Conservation (phyloP, 1,139 yeast genomes). For the Zygoascus sp. region DNA sequence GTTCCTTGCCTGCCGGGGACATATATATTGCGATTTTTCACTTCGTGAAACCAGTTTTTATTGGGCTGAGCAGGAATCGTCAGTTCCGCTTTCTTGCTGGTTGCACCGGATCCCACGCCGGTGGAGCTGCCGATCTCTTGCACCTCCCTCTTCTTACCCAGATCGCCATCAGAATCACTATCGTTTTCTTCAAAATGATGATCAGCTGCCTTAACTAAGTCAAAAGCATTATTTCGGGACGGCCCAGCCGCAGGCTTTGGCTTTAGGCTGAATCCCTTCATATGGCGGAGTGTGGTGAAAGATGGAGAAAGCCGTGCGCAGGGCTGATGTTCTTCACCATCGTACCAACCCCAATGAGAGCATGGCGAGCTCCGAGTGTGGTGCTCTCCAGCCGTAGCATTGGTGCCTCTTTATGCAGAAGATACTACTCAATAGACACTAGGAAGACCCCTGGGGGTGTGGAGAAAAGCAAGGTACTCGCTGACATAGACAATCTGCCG, state of each 20-base stretch:
- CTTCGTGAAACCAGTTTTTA: constrained; percentile 5
- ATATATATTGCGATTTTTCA: neutral
- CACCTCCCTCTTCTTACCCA: neutral
- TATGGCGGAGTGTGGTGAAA: neutral
- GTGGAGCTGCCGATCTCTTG: constrained; percentile 1
- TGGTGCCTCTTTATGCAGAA: neutral
- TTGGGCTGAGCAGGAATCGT: constrained; percentile 10
- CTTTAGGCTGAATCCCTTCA: constrained; percentile 21
- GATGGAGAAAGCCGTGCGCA: constrained; percentile 1
- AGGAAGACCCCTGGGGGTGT: neutral
- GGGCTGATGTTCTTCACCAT: neutral
- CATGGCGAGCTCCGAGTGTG: neutral
- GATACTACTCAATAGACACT: neutral
- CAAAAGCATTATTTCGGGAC: constrained; percentile 9
- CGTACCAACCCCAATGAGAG: neutral
- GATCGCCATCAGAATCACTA: neutral
- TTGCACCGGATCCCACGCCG: neutral
- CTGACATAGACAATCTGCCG: constrained; percentile 31
- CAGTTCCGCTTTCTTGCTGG: neutral
- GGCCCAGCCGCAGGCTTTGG: constrained; percentile 1
- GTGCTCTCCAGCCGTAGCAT: neutral
- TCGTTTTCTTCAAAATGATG: constrained; percentile 5
- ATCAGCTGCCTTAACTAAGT: neutral
- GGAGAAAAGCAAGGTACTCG: neutral
- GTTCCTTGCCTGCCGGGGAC: constrained; percentile 1